These are phyloP conservation scores for Polyporus tsugae DNA, from an alignment of 1,284 basidiomycete genomes.

Conservation along the genomic window DNA sequence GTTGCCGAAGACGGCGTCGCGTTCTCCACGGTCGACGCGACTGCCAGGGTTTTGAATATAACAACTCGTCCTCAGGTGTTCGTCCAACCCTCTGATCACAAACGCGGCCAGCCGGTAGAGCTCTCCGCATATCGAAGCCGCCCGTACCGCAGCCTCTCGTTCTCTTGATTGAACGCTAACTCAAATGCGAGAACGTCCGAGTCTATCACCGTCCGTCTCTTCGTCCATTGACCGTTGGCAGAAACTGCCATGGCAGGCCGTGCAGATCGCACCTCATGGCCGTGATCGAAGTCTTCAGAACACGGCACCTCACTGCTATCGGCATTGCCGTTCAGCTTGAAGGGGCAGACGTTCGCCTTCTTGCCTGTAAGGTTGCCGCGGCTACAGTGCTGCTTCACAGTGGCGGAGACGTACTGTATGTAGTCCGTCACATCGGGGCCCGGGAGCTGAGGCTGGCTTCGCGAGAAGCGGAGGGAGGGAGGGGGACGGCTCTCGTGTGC, in stretches of 20 bases:
- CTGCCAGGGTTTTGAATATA: background rate
- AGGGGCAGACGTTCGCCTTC: background rate
- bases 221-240: background rate
- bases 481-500: background rate
- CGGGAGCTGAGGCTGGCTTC: background rate
- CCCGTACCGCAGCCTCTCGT: background rate
- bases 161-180: conserved; percentile 3
- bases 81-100: background rate
- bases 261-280: conserved; percentile 5
- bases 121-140: background rate
- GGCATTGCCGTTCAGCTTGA: background rate
- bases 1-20: background rate
- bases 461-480: background rate
- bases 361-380: background rate
- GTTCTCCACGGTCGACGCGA: background rate
- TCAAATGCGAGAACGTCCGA: conserved; percentile 11
- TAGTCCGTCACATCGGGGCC: background rate
- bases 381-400: background rate
- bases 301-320: too few relatives aligned
- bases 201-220: conserved; percentile 2
- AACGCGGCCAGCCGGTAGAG: background rate
- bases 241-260: conserved; percentile 4
- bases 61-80: background rate
- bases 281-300: background rate
- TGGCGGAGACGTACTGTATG: background rate